phyloP scores from a whole-genome alignment of 331 rosid genomes.

The Cydonia oblonga region DNA sequence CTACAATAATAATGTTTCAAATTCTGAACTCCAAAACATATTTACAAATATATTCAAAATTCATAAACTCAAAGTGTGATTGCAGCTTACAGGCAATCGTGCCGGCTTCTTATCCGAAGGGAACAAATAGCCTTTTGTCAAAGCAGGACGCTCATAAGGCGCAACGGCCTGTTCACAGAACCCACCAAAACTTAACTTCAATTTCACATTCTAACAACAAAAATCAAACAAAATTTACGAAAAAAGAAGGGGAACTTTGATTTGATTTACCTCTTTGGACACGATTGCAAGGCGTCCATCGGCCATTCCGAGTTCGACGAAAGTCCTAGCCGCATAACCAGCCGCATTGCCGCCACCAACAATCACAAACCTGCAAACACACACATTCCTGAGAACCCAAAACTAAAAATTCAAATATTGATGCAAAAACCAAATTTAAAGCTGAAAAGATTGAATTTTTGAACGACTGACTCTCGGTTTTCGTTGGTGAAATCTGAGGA shows the following conservation, averaged over 20 bases:
- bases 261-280: constrained; percentile 55
- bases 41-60: neutral
- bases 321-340: constrained; percentile 86
- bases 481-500: constrained; percentile 54
- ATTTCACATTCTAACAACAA: neutral
- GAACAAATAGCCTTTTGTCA: constrained; percentile 74
- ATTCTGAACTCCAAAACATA: neutral
- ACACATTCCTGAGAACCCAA: neutral
- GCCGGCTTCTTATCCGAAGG: constrained; percentile 90
- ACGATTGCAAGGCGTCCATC: constrained; percentile 82
- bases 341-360: constrained; percentile 98
- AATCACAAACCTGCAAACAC: constrained; percentile 58
- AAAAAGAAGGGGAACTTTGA: neutral
- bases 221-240: neutral
- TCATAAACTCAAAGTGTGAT: neutral
- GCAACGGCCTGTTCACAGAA: constrained; percentile 48
- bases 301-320: constrained; percentile 85
- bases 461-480: constrained; percentile 56
- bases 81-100: constrained; percentile 64
- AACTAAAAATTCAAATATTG: neutral
- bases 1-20: constrained; percentile 18
- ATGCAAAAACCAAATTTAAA: neutral
- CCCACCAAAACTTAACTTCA: constrained; percentile 5
- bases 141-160: constrained; percentile 95
- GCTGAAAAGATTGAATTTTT: neutral